Evolutionary conservation across 2,329 filamentous ascomycete species (phyloP), one percentile per base, ranked within the genome.

Genomic region (Tolypocladium inflatum): DNA sequence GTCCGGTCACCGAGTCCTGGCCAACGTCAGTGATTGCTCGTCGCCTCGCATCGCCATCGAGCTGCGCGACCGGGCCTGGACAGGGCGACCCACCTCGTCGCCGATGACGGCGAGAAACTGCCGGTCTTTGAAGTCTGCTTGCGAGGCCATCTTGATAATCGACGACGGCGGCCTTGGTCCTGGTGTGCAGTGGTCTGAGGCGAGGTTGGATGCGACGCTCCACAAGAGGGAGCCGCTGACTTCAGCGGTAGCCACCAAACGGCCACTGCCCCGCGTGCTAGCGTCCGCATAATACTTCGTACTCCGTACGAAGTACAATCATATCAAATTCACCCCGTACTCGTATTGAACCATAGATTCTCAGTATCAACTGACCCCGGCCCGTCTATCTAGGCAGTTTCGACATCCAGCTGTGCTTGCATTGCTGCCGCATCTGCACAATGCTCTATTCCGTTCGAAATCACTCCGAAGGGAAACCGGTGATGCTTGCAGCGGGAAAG

Each of bases 61-160:
- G 42, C 21, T 19, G 21, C 33, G 7, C n/a, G 42, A 8, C 43
- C 56, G 58, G 37, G 53, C n/a, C 26, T 45, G 57, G 10, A 45
- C 21, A 37, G 55, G 55, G 57, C 19, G 33, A 58, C 73, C 63
- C 71, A 90, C 94, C 85, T 99, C 94, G 74, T 99, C 94, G 56
- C 94, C 94, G 71, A 99, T 99, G 54, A 99, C 93, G 63, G 94
- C 94, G 59, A 99, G 85, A 71, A 99, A 96, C 76, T 99, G 89
- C 68, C 94, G 85, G 76, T 97, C 91, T 77, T 91, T 87, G 74
- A 80, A 87, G 64, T 85, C 82, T 63, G 80, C 76, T 65, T 82
- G 78, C 53, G 77, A 76, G 59, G 80, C 68, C 78, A 81, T 80
- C 50, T 66, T 70, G 65, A 60, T 56, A 51, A 19, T 33, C 30